Evolutionary conservation across 768 basidiomycete species (phyloP).

Genomic region (Vararia minispora): DNA sequence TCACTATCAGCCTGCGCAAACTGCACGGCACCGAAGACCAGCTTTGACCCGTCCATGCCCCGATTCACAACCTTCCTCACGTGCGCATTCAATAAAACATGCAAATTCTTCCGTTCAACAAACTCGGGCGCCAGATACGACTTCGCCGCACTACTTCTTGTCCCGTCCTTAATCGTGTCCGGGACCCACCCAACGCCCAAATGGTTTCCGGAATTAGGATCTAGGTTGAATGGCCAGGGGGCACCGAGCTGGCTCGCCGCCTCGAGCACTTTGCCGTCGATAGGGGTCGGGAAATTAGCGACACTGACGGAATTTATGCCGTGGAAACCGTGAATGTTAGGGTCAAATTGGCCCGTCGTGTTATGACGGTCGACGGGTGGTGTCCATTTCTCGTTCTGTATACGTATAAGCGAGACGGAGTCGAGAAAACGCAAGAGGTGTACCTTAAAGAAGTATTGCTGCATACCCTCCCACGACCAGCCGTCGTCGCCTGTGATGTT

Average conservation of each 20-base stretch:
- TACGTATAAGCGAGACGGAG: too few species aligned
- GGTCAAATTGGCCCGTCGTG: constrained; percentile 9
- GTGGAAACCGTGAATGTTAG: constrained; percentile 6
- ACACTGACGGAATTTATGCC: constrained; percentile 7
- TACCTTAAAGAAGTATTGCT: constrained; percentile 5
- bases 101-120: too few species aligned
- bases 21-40: too few species aligned
- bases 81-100: too few species aligned
- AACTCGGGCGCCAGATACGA: too few species aligned
- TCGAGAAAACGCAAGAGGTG: too few species aligned
- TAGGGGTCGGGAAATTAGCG: constrained; percentile 1
- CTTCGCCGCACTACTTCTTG: too few species aligned
- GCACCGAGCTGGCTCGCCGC: constrained; percentile 25
- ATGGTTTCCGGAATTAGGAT: constrained; percentile 30
- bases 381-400: constrained; percentile 6
- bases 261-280: constrained; percentile 26
- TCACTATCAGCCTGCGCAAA: too few species aligned
- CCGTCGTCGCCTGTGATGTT: constrained; percentile 4
- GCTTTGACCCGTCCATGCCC: too few species aligned
- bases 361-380: constrained; percentile 7
- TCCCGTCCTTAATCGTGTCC: too few species aligned
- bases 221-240: constrained; percentile 30
- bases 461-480: constrained; percentile 7
- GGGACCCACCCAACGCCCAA: too few species aligned
- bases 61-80: too few species aligned